Conservation (phyloP, 371 early-diverging fungal genomes). For the Mucor sp. region DNA sequence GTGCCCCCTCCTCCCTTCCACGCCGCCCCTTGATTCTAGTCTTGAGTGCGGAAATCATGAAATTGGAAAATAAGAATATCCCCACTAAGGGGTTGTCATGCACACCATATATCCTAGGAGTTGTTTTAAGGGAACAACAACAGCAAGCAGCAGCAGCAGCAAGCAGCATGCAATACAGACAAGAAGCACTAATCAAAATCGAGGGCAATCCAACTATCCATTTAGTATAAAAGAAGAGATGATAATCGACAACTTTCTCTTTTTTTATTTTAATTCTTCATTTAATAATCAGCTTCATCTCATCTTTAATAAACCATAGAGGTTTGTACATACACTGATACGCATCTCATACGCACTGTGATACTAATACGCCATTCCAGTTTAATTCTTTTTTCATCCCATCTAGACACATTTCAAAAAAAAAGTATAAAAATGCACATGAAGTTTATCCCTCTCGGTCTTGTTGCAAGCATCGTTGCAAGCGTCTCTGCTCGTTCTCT, state of each 20-base stretch:
- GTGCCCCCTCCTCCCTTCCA: neutral
- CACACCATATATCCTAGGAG: neutral
- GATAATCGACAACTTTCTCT: neutral
- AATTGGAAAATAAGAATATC: neutral
- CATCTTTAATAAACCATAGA: neutral
- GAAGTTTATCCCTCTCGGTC: slow-evolving; percentile 13
- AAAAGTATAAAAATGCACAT: slow-evolving; percentile 13
- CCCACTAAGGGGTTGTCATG: neutral
- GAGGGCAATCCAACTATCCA: neutral
- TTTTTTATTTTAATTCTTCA: neutral
- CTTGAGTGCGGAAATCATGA: neutral
- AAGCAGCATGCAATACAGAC: too few species aligned
- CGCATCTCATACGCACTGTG: neutral
- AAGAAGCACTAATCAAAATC: neutral
- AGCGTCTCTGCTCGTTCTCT: slow-evolving; percentile 10
- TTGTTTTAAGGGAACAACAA: neutral
- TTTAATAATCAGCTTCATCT: neutral
- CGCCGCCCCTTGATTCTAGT: neutral
- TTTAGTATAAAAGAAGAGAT: neutral
- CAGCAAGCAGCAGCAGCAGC: too few species aligned
- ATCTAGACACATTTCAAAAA: neutral
- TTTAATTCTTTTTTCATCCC: neutral
- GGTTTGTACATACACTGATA: neutral
- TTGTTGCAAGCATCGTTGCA: slow-evolving; percentile 11
- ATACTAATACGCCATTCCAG: neutral